phyloP scores from a whole-genome alignment of 495 filamentous ascomycete species.

The Annulohypoxylon bovei region DNA sequence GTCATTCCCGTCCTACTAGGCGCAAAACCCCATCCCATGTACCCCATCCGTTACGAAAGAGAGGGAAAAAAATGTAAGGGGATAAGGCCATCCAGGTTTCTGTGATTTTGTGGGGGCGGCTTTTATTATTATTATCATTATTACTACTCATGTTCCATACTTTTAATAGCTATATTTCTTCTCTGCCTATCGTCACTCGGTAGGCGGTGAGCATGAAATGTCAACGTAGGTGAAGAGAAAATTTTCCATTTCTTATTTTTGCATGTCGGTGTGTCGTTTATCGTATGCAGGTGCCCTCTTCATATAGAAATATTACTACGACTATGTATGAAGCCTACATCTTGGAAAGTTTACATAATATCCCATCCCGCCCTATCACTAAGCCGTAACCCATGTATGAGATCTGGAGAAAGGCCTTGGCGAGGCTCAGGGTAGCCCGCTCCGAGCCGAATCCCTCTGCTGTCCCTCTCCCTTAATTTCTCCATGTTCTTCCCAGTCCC shows the following conservation, averaged over 20 bases:
- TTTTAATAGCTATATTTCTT: slow-evolving; percentile 3
- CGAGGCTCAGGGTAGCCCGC: slow-evolving; percentile 35
- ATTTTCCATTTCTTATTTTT: slow-evolving; percentile 7
- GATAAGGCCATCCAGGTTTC: background rate
- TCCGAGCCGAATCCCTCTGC: slow-evolving; percentile 29
- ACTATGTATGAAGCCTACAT: slow-evolving; percentile 14
- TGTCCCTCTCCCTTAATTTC: slow-evolving; percentile 35
- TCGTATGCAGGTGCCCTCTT: slow-evolving; percentile 30
- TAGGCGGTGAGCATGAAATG: slow-evolving; percentile 31
- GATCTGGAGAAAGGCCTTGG: slow-evolving; percentile 37
- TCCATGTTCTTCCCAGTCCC: slow-evolving; percentile 14
- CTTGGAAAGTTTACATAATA: slow-evolving; percentile 10
- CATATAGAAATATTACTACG: slow-evolving; percentile 38
- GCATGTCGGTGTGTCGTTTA: slow-evolving; percentile 20
- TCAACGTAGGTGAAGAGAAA: slow-evolving; percentile 7
- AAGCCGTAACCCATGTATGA: background rate
- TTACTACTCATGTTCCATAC: slow-evolving; percentile 2
- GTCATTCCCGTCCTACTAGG: slow-evolving; percentile 36
- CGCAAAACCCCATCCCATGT: background rate
- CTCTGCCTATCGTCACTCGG: background rate
- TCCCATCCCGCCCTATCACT: slow-evolving; percentile 23
- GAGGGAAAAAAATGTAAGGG: slow-evolving; percentile 6
- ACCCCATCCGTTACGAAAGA: slow-evolving; percentile 15
- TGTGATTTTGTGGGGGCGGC: slow-evolving; percentile 24
- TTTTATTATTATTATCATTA: slow-evolving; percentile 9